phyloP scores from a whole-genome alignment of 176 grass and related monocot species.

The Secale cereale region DNA sequence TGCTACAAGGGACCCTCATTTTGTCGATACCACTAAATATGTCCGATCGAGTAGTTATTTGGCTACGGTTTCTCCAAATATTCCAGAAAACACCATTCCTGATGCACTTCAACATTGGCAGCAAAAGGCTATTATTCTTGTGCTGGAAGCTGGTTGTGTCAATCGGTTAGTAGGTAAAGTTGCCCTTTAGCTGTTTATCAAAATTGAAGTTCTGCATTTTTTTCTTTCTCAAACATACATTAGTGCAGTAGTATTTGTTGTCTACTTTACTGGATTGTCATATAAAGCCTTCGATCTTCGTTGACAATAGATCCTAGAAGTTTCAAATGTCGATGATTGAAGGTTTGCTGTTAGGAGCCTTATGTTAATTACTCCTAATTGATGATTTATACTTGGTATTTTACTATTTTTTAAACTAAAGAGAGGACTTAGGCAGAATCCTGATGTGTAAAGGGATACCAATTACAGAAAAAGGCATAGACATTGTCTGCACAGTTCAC shows the following conservation, averaged over 20 bases:
- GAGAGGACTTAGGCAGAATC: background rate
- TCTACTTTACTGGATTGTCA: background rate
- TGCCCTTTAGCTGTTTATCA: conserved; percentile 23
- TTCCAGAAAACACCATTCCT: conserved; percentile 39
- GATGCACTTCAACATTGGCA: conserved; percentile 58
- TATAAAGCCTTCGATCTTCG: background rate
- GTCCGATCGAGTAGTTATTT: conserved; percentile 32
- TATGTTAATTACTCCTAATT: background rate
- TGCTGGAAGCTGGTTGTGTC: conserved; percentile 88
- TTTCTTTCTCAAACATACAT: background rate
- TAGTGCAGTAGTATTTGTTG: background rate
- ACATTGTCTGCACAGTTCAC: background rate
- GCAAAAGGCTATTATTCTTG: conserved; percentile 77
- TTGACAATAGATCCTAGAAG: background rate
- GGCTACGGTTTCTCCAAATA: conserved; percentile 24
- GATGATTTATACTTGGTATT: background rate
- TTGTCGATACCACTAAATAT: conserved; percentile 37
- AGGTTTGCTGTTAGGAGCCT: background rate
- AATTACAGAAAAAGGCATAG: background rate
- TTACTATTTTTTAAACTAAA: conserved; percentile 5
- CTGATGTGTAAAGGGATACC: conserved; percentile 2
- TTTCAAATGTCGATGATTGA: background rate
- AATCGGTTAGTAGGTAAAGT: conserved; percentile 90
- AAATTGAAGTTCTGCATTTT: background rate
- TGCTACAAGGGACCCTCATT: conserved; percentile 25